phyloP scores from a whole-genome alignment of 257 asterid genomes.

The Nicotiana paniculata region DNA sequence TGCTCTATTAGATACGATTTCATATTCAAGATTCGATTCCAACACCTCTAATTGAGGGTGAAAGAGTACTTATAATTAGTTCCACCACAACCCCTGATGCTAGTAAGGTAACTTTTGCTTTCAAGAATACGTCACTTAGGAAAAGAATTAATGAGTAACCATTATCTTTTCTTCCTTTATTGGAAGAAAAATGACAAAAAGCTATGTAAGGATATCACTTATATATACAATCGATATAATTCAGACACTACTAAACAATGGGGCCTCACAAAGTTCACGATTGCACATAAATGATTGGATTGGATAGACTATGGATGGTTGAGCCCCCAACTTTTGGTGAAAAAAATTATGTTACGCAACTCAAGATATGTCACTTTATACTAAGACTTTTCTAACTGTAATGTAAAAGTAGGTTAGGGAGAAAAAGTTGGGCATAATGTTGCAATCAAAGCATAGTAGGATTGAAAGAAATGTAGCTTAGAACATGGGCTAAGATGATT shows the following conservation, averaged over 20 bases:
- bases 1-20: too few species aligned
- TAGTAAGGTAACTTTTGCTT: background rate
- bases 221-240: background rate
- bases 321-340: slow-evolving; percentile 3
- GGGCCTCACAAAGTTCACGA: background rate
- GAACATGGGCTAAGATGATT: slow-evolving; percentile 32
- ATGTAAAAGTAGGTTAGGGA: background rate
- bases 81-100: too few species aligned
- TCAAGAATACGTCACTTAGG: background rate
- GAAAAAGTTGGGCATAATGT: slow-evolving; percentile 16
- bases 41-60: too few species aligned
- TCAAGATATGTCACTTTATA: slow-evolving; percentile 15
- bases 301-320: background rate
- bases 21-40: accelerated
- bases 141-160: background rate
- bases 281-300: background rate
- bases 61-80: too few species aligned
- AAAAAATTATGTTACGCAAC: slow-evolving; percentile 7
- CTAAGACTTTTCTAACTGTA: background rate
- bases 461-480: slow-evolving; percentile 3
- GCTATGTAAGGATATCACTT: background rate
- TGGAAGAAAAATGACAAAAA: background rate
- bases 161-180: background rate
- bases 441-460: slow-evolving; percentile 11
- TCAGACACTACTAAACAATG: background rate